Evolutionary conservation across 2,329 filamentous ascomycete genomes (phyloP), one percentile per base, ranked within the genome.

Genomic region (Acrocalymma vagum): DNA sequence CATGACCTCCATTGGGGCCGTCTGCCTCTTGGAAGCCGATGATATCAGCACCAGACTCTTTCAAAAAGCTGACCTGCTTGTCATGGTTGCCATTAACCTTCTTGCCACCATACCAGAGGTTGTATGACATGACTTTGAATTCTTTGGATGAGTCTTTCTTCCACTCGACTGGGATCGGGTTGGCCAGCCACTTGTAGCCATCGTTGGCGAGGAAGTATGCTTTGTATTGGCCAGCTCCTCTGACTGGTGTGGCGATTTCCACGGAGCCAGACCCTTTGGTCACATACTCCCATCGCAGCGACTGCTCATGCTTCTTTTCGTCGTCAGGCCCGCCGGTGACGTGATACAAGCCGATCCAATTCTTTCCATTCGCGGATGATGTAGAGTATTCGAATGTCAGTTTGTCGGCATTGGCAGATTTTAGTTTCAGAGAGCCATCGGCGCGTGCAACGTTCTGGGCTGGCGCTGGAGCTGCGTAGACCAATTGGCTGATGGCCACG

Each of bases 291-390:
- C 42, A 45, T 31, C 9, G 24, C 1, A 45, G 42, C n/a, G 36
- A 41, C 11, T 30, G 36, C 3, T 23, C 7, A n/a, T 21, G 30
- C 23, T 41, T 25, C 23, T 41, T 41, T 18, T 45, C 29, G 14
- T 45, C 31, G 15, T 36, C 32, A 6, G 32, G 32, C 11, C 42
- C 42, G 3, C 36, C 32, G 3, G 42, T 31, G 17, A 25, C 20
- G 16, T 45, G 42, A 28, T 45, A 45, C 15, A 45, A 36, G 9
- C 42, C 37, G 27, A 45, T 45, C 42, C 42, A 45, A 18, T 45
- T 45, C 27, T 45, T 45, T 6, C 25, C 9, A 18, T 41, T 45
- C 11, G 42, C 30, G 6, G 8, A 36, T 5, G 30, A 16, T 15
- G 42, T 29, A 5, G 36, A 31, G 30, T 45, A 45, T 13, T 40